Evolutionary conservation across 805 yeast species (phyloP).

Genomic region (Saccharomycopsis synnaedendra): DNA sequence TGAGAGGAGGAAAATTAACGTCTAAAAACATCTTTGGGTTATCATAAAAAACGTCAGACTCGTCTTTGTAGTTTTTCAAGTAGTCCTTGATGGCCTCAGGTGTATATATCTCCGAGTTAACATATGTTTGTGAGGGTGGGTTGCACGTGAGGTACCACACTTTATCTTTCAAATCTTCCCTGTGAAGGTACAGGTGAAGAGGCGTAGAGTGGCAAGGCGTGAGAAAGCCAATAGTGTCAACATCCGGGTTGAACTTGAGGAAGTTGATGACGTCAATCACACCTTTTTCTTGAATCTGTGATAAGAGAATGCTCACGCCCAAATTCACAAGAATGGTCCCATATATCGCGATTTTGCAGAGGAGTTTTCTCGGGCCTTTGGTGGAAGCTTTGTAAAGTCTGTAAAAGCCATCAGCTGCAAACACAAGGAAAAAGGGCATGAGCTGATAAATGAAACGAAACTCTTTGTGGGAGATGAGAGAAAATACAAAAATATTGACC

Average conservation of each 20-base stretch:
- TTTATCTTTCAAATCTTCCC: conserved; percentile 32
- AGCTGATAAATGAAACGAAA: conserved; percentile 81
- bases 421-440: conserved; percentile 56
- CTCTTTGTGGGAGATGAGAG: conserved; percentile 75
- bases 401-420: conserved; percentile 33
- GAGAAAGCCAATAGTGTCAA: conserved; percentile 59
- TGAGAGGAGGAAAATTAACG: conserved; percentile 36
- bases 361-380: neutral
- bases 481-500: conserved; percentile 43
- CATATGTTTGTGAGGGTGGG: conserved; percentile 53
- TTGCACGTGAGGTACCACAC: conserved; percentile 83
- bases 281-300: conserved; percentile 77
- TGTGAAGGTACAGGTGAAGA: conserved; percentile 76
- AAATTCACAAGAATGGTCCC: conserved; percentile 27
- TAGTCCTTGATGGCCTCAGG: conserved; percentile 2
- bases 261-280: conserved; percentile 56
- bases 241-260: conserved; percentile 31
- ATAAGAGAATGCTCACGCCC: conserved; percentile 36
- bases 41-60: conserved; percentile 74
- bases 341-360: conserved; percentile 17
- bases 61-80: conserved; percentile 55
- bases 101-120: conserved; percentile 3
- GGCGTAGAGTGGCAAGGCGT: conserved; percentile 99
- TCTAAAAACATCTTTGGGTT: conserved; percentile 49
- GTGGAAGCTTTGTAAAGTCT: neutral